Evolutionary conservation across 2,329 filamentous ascomycete genomes (phyloP), one percentile per base, ranked within the genome.

Genomic region (Apiospora hydei): DNA sequence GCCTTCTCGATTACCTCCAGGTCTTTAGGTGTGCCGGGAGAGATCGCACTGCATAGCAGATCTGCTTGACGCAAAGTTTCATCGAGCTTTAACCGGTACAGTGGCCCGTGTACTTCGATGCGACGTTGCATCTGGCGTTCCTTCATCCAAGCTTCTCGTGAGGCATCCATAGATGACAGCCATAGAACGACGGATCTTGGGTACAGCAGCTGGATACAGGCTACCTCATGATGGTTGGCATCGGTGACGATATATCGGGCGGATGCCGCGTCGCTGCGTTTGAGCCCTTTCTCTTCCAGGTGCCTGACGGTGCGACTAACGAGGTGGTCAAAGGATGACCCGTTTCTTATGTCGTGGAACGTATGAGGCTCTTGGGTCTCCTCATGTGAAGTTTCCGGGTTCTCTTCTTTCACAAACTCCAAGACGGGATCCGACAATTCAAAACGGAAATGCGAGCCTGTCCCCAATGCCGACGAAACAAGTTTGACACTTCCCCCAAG

Each of bases 391-490:
- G 51, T 14, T 30, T 24, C n/a, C 26, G 11, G 41, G 11, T 4
- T 57, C 11, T 30, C 4, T 13, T 66, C 34, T 21, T n/a, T 26
- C 6, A 51, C 67, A 8, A 30, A 53, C n/a, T 51, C 51, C 14
- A 72, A 4, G 18, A 69, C 67, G 6, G 71, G 41, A 41, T 72
- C n/a, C 18, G 16, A 7, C 38, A 72, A 69, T 26, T 53, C 49
- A 43, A 69, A 34, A 34, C 64, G 57, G 41, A 72, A 72, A 69
- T 72, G 71, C 6, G 71, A 72, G 8, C 71, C 71, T 2, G 6
- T 30, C 14, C 38, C 43, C 7, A 43, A 66, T n/a, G 13, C 47
- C 24, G 71, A 72, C n/a, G 71, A 71, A 7, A 72, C 1, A 8
- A 72, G 69, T 38, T 47, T 69, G 38, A 72, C 64, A 38, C 30